A percentile compares a stretch with the other conserved stretches of the same genome.
These are phyloP conservation scores for Fusarium xyrophilum DNA, from an alignment of 2,329 filamentous ascomycete species.

Conservation along the genomic window DNA sequence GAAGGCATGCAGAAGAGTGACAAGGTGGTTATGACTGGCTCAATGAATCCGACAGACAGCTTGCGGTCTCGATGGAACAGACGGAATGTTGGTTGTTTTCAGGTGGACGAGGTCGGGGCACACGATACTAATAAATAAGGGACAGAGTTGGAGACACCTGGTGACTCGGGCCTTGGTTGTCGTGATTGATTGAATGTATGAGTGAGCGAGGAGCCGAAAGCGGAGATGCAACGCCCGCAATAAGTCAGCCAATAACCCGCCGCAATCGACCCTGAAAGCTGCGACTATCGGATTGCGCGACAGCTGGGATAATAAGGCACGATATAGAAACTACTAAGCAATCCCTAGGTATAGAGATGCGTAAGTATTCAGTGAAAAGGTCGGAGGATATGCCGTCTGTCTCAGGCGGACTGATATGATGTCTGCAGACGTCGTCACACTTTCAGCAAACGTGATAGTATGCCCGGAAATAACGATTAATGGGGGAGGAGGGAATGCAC, in stretches of 20 bases:
- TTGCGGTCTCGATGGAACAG: constrained; percentile 1
- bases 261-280: constrained; percentile 36
- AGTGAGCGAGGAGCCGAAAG: constrained; percentile 42
- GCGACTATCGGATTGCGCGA: constrained; percentile 38
- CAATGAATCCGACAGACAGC: neutral
- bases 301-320: constrained; percentile 20
- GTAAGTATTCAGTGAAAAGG: constrained; percentile 20
- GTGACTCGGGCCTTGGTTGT: constrained; percentile 39
- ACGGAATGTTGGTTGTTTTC: constrained; percentile 1
- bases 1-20: neutral
- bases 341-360: constrained; percentile 21
- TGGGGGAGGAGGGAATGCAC: neutral
- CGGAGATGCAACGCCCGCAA: constrained; percentile 38
- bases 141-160: constrained; percentile 34
- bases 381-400: constrained; percentile 23
- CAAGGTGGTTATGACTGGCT: neutral
- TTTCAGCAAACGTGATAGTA: constrained; percentile 16
- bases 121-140: constrained; percentile 36
- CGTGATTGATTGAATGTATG: constrained; percentile 34
- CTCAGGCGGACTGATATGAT: constrained; percentile 32
- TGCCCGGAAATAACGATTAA: constrained; percentile 13
- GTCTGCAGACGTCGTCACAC: constrained; percentile 36
- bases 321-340: constrained; percentile 12
- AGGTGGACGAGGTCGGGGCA: constrained; percentile 37
- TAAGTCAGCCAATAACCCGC: constrained; percentile 32